These are phyloP conservation scores for Pseudogymnoascus sp. DNA, from an alignment of 2,329 filamentous ascomycete genomes.

Conservation along the genomic window DNA sequence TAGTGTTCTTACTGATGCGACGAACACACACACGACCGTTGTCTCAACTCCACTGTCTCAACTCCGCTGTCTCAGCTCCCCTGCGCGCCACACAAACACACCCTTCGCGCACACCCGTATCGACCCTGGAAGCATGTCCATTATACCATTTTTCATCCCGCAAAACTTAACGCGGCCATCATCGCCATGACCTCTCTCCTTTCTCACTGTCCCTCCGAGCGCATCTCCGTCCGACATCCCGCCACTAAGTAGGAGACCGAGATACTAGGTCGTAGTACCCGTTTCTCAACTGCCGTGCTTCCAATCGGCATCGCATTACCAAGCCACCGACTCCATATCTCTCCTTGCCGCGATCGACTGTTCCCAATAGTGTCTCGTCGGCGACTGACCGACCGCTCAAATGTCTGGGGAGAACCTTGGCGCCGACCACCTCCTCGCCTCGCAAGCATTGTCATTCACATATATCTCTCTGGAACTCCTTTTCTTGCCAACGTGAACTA, in stretches of 20 bases:
- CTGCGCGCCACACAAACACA: neutral
- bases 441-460: neutral
- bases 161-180: neutral
- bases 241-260: neutral
- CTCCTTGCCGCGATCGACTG: neutral
- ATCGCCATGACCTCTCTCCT: neutral
- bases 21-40: neutral
- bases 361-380: neutral
- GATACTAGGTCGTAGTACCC: neutral
- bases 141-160: neutral
- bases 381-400: neutral
- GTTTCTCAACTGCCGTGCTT: conserved; percentile 2
- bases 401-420: neutral
- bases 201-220: neutral
- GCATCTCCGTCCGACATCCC: neutral
- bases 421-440: neutral
- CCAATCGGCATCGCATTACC: neutral
- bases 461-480: neutral
- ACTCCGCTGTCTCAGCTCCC: neutral
- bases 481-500: neutral
- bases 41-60: neutral
- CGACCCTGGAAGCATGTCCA: neutral
- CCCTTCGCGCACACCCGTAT: neutral
- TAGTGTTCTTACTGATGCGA: neutral
- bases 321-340: neutral